Base-by-base conservation (phyloP, 768 basidiomycete species). In the Pisolithus sp. region DNA sequence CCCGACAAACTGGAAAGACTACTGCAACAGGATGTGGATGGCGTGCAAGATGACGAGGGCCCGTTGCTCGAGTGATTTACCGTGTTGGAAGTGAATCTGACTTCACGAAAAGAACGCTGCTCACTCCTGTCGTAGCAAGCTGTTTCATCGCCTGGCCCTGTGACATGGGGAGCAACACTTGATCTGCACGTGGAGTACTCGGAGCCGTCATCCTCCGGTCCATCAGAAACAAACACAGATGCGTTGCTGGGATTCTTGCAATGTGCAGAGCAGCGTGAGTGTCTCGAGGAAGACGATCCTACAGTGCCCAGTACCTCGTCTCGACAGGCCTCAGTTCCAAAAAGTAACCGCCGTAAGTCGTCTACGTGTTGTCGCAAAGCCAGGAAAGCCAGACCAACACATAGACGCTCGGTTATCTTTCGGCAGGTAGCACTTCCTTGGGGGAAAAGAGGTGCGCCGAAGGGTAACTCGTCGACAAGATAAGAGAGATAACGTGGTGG, bases 171-270 rank as follows among this genome's bases (percentile, higher is more conserved):
- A 20, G 42, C 30, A 42, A 53, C 37, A 17, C 54, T 47, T 6
- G 64, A 56, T 6, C 52, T 45, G 36, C 65, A 66, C 17, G 65
- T 62, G 34, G 64, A 66, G 43, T 60, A 65, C 31, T 49, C 51
- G 9, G 64, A 57, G 53, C 54, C 55, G 31, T 51, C 45, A n/a
- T 46, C 46, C 28, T 18, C 46, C 21, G 12, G 7, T 28, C 13
- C 43, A 17, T 45, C 24, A 8, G 23, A 45, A 45, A 24, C 15
- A n/a, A 30, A 26, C n/a, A 28, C 28, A n/a, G 43, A 28, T 13
- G 41, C 24, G 20, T 15, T 42, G 20, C 34, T 34, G 3, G 13
- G 34, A 3, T 13, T 20, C 15, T 42, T 24, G 36, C 10, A 10
- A 2, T 41, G 26, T n/a, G 23, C 23, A 1, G 13, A 21, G 10